Evolutionary conservation across 1,139 yeast genomes (phyloP).

Genomic region (Chernovozyma sophiae-reginae): DNA sequence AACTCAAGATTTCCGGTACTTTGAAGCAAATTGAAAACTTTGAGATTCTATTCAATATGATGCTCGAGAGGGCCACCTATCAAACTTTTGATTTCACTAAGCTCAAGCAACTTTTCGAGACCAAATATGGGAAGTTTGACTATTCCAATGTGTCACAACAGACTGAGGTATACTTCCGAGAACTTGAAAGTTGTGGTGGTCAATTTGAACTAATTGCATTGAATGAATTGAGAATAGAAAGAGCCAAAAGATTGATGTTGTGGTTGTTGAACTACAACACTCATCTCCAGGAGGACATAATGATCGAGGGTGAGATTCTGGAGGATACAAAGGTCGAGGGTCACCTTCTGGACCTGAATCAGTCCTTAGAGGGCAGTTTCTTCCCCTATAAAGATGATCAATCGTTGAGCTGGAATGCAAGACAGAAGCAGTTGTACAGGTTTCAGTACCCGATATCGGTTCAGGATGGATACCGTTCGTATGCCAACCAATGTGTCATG

Average conservation of each 20-base stretch:
- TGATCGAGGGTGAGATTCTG: conserved; percentile 7
- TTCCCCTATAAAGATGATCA: conserved; percentile 32
- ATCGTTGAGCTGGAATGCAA: conserved; percentile 31
- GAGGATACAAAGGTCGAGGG: neutral
- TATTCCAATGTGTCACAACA: conserved; percentile 23
- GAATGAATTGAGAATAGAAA: conserved; percentile 22
- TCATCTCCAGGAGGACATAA: conserved; percentile 21
- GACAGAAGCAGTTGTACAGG: conserved; percentile 21
- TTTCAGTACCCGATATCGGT: conserved; percentile 9
- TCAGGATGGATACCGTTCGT: neutral
- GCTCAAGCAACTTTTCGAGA: conserved; percentile 20
- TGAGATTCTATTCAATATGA: conserved; percentile 24
- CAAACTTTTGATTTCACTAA: conserved; percentile 29
- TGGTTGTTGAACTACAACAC: conserved; percentile 37
- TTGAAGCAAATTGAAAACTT: conserved; percentile 32
- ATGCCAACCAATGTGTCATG: conserved; percentile 9
- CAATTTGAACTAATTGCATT: conserved; percentile 20
- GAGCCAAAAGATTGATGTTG: conserved; percentile 35
- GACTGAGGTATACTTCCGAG: conserved; percentile 34
- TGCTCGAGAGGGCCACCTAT: conserved; percentile 31
- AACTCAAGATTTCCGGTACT: conserved; percentile 27
- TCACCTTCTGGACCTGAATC: neutral
- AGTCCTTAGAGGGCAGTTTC: conserved; percentile 4
- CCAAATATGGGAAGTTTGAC: conserved; percentile 24
- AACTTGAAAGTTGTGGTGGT: conserved; percentile 7